Evolutionary conservation across 768 basidiomycete genomes (phyloP).

Genomic region (Lactarius akahatsu): DNA sequence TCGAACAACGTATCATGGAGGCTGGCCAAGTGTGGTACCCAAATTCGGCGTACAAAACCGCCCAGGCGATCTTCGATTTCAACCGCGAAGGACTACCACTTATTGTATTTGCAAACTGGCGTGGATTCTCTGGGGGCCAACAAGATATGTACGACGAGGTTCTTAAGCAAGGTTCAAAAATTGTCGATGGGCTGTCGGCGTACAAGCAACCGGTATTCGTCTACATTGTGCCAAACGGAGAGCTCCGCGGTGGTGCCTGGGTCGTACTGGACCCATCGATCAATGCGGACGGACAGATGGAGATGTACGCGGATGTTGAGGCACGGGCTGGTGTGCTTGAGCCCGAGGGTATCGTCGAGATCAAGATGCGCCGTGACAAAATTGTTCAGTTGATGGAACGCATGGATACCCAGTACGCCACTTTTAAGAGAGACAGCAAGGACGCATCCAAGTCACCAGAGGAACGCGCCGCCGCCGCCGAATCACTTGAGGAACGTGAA

Average conservation of each 20-base stretch:
- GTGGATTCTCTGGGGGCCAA: slow-evolving; percentile 99
- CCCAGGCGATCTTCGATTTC: slow-evolving; percentile 98
- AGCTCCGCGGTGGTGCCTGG: slow-evolving; percentile 98
- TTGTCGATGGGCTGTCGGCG: slow-evolving; percentile 94
- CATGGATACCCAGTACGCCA: slow-evolving; percentile 79
- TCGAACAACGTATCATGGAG: slow-evolving; percentile 98
- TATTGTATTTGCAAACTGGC: slow-evolving; percentile 99
- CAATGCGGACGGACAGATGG: slow-evolving; percentile 89
- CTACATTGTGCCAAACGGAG: slow-evolving; percentile 97
- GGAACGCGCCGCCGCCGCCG: slow-evolving; percentile 67
- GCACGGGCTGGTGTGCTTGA: slow-evolving; percentile 95
- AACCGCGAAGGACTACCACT: slow-evolving; percentile 95
- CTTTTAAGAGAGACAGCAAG: slow-evolving; percentile 77
- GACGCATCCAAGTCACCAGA: slow-evolving; percentile 70
- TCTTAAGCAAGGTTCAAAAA: slow-evolving; percentile 95
- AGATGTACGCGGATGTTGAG: slow-evolving; percentile 98
- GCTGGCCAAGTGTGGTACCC: slow-evolving; percentile 99
- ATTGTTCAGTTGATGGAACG: slow-evolving; percentile 89
- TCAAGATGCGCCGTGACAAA: slow-evolving; percentile 97
- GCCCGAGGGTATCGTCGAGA: slow-evolving; percentile 96
- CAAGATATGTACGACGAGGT: slow-evolving; percentile 99
- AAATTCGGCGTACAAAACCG: slow-evolving; percentile 99
- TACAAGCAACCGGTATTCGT: slow-evolving; percentile 99
- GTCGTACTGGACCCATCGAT: slow-evolving; percentile 98
- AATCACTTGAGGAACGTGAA: slow-evolving; percentile 74